Conservation (phyloP, 352 stramenopile genomes). For the Thalassiosira ordinaria region DNA sequence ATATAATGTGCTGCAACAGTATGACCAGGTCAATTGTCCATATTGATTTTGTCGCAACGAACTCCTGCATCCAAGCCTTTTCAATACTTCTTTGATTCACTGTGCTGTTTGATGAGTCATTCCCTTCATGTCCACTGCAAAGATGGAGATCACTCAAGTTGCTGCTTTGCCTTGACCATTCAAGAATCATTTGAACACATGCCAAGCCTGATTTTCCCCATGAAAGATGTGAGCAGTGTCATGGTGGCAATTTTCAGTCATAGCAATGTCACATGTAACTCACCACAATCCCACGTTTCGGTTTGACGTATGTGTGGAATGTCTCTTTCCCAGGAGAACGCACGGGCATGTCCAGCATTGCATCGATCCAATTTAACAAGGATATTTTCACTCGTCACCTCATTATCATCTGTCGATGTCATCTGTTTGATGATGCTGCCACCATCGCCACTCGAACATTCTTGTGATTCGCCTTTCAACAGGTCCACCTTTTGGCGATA, state of each 20-base stretch:
- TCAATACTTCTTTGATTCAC: constrained; percentile 13
- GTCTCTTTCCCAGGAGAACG: constrained; percentile 11
- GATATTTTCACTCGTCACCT: constrained; percentile 10
- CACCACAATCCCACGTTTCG: constrained; percentile 80
- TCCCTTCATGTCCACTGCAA: background rate
- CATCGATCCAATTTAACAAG: constrained; percentile 4
- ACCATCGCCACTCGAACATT: too few relatives aligned
- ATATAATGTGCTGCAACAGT: constrained; percentile 49
- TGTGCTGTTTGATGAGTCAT: background rate
- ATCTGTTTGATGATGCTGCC: too few relatives aligned
- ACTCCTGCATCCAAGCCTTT: constrained; percentile 48
- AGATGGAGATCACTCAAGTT: constrained; percentile 1
- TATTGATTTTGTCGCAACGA: constrained; percentile 73
- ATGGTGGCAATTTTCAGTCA: too few relatives aligned
- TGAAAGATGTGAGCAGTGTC: too few relatives aligned
- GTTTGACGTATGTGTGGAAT: constrained; percentile 60
- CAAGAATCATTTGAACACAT: constrained; percentile 73
- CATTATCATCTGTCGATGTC: background rate
- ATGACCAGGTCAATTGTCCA: constrained; percentile 81
- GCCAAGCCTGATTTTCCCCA: constrained; percentile 48
- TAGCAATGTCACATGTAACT: too few relatives aligned
- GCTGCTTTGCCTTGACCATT: constrained; percentile 42
- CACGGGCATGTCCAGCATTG: background rate
- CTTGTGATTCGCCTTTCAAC: constrained; percentile 2
- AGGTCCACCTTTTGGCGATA: background rate